Base-by-base conservation (phyloP, 495 filamentous ascomycete genomes). In the Penicillium bovifimosum region DNA sequence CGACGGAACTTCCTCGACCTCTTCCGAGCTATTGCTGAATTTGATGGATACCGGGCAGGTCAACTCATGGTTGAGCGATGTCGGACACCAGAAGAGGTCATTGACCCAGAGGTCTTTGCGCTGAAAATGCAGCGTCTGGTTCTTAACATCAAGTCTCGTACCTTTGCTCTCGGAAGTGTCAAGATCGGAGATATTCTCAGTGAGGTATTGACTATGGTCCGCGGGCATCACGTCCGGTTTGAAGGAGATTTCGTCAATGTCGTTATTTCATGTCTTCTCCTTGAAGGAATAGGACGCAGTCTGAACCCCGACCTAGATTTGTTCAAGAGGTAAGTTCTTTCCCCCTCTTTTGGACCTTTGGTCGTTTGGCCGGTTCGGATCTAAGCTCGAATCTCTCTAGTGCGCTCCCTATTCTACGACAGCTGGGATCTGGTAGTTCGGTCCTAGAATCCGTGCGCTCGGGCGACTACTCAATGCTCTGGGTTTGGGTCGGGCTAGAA, bases 231-330 rank as follows among this genome's bases (percentile, higher is more conserved):
- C 62, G 95, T 99, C 2, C 80, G 95, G 8, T 80, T 99, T 29
- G 95, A 97, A 62, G 95, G 95, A 2, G 95, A 99, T 64, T 99
- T 96, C 67, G 92, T 97, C 48, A 99, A 99, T 62, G 93, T 99
- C 2, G 92, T 99, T 14, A 87, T 99, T 47, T 92, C 87, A 29
- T 96, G 96, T 42, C 75, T 99, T 33, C 76, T 99, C 1, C 76
- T 99, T 1, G 95, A 99, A 63, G 95, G 95, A 0, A 97, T 99
- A 54, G 95, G 95, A 1, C 78, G 95, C 38, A 86, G 73, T 53
- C 74, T 99, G 29, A 83, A 99, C 65, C 93, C 93, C 0, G 73
- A 90, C 32, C 69, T 96, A 20, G 95, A 99, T 69, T 74, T 99
- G 3, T 84, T 99, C 61, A 85, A 86, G 63, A 87, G 83, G 85